Evolutionary conservation across 2,329 filamentous ascomycete genomes (phyloP).

Genomic region (Aspergillus pseudonomiae): DNA sequence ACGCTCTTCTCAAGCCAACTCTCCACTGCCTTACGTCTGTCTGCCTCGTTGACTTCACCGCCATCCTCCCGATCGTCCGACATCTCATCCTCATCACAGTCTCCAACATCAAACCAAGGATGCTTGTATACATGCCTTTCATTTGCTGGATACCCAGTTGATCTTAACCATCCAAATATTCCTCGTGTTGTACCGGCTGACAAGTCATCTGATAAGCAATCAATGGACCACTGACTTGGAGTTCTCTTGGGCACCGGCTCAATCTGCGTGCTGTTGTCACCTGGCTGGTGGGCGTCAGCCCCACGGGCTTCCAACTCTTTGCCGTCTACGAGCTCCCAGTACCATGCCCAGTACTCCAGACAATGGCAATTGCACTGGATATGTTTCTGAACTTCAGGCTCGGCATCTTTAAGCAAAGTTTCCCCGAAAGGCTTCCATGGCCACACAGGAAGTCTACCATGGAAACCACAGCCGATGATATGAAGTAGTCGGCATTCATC

Average conservation of each 20-base stretch:
- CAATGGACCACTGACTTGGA: neutral
- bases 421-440: slow-evolving; percentile 27
- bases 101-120: slow-evolving; percentile 24
- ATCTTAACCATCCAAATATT: slow-evolving; percentile 25
- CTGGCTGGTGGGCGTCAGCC: neutral
- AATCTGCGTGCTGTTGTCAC: neutral
- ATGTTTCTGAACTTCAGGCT: slow-evolving; percentile 22
- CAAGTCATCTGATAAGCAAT: slow-evolving; percentile 1
- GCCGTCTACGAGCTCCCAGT: slow-evolving; percentile 21
- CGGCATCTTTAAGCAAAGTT: slow-evolving; percentile 22
- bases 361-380: slow-evolving; percentile 21
- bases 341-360: slow-evolving; percentile 26
- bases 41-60: neutral
- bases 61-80: neutral
- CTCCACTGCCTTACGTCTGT: neutral
- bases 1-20: neutral
- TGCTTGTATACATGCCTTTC: slow-evolving; percentile 24
- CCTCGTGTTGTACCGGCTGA: slow-evolving; percentile 20
- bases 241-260: neutral
- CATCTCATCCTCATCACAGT: slow-evolving; percentile 19
- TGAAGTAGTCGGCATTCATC: slow-evolving; percentile 29
- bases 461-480: slow-evolving; percentile 18
- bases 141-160: slow-evolving; percentile 20
- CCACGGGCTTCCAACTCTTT: neutral
- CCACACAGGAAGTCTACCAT: slow-evolving; percentile 19